Percentiles rank a stretch among this genome's conserved stretches.
phyloP scores from a whole-genome alignment of 345 rosid species.

The Citrus australasica region DNA sequence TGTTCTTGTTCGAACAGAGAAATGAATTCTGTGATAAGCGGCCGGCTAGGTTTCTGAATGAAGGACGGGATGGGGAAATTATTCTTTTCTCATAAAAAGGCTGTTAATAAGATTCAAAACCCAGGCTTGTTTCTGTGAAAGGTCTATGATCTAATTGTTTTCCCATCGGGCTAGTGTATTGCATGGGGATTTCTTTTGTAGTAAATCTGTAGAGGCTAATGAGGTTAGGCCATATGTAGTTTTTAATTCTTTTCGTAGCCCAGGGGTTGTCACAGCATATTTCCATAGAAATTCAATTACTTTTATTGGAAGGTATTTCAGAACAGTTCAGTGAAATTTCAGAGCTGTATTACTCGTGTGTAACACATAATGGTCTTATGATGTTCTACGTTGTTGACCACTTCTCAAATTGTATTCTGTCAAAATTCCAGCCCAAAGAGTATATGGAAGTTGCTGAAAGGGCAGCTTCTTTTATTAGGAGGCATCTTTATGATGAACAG shows the following conservation, averaged over 20 bases:
- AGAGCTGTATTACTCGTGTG: neutral
- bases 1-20: too few species aligned
- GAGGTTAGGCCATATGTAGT: neutral
- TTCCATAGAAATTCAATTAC: neutral
- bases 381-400: neutral
- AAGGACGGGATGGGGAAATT: neutral
- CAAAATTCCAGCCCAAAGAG: constrained; percentile 61
- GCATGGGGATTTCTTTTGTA: neutral
- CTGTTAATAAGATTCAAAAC: neutral
- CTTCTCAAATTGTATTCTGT: constrained; percentile 6
- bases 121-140: neutral
- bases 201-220: neutral
- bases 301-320: neutral
- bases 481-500: constrained; percentile 58
- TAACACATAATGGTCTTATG: neutral
- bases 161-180: neutral
- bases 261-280: neutral
- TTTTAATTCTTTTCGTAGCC: neutral
- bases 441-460: constrained; percentile 81
- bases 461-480: constrained; percentile 71
- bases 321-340: neutral
- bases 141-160: neutral
- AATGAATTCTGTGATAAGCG: too few species aligned
- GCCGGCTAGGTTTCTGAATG: too few species aligned
- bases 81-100: neutral